Evolutionary conservation across 441 rosid species (phyloP).

Genomic region (Populus hybrid): DNA sequence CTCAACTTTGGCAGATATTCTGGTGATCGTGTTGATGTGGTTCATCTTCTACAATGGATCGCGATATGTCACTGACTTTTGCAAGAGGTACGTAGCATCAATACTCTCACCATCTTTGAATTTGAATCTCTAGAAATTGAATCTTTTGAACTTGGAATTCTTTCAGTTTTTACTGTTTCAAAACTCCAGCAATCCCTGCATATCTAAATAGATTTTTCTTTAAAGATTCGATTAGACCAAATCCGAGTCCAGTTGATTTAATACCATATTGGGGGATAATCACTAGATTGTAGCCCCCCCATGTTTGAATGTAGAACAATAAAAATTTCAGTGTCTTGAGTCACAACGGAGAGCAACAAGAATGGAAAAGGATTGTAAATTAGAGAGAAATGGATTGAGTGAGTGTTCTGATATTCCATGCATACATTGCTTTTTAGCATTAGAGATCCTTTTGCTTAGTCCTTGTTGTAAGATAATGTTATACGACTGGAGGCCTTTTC

Average conservation of each 20-base stretch:
- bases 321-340: too few relatives aligned
- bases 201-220: not conserved
- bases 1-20: slow-evolving; percentile 53
- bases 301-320: too few relatives aligned
- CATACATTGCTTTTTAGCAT: not conserved
- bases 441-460: not conserved
- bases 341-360: too few relatives aligned
- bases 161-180: not conserved
- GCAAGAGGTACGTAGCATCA: slow-evolving; percentile 48
- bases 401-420: not conserved
- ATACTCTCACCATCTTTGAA: not conserved
- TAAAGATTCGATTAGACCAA: not conserved
- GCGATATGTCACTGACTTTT: slow-evolving; percentile 53
- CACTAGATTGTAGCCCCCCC: not conserved
- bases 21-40: slow-evolving; percentile 89
- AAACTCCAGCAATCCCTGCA: not conserved
- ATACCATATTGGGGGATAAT: not conserved
- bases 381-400: too few relatives aligned
- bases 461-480: not conserved
- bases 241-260: not conserved
- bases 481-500: not conserved
- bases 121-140: not conserved
- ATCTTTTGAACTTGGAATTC: not conserved
- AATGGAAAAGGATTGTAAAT: too few relatives aligned
- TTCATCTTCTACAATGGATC: slow-evolving; percentile 76